Evolutionary conservation across 441 rosid genomes (phyloP), one percentile per base, ranked within the genome.

Genomic region (Kokia cookei): DNA sequence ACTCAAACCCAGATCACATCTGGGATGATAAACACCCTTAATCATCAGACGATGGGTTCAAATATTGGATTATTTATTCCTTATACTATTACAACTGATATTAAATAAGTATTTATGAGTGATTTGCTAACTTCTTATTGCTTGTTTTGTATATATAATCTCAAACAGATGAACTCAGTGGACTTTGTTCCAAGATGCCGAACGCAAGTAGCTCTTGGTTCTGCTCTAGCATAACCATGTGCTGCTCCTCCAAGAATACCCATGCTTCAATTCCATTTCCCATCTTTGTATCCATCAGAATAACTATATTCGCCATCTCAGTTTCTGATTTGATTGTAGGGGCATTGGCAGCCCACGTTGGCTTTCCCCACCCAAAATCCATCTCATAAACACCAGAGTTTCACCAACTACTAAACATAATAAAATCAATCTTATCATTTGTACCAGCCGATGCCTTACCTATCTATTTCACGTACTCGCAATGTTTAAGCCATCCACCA

Each of bases 391-490:
- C 32, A 1, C 82, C 80, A 3, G 74, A 17, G 3, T 62, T 65
- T 45, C 73, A 67, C 78, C 62, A 75, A 61, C 84, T 76, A 3
- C 17, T 72, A 5, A 69, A 76, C 13, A 43, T 55, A 43, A 82
- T 32, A 17, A 50, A 69, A 32, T 67, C 58, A 26, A 24, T 48
- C 5, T 26, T 47, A 26, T 64, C 80, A 0, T 10, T 71, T 3
- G 35, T 32, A 29, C 29, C 55, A 19, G 15, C 19, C 3, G 24
- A 9, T 9, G 12, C 5, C 35, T 32, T 32, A 32, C 35, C 5
- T 32, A 32, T 32, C 35, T 32, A 5, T 32, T 32, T 4, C 40
- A 76, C 1, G 22, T 61, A 1, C 26, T 81, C 65, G 4, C 77
- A 26, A n/a, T 75, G 15, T 11, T 47, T 77, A 4, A 22, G 1